Percentiles rank a stretch among this genome's conserved stretches.
These are phyloP conservation scores for Podospora didyma DNA, from an alignment of 495 filamentous ascomycete species.

Conservation along the genomic window DNA sequence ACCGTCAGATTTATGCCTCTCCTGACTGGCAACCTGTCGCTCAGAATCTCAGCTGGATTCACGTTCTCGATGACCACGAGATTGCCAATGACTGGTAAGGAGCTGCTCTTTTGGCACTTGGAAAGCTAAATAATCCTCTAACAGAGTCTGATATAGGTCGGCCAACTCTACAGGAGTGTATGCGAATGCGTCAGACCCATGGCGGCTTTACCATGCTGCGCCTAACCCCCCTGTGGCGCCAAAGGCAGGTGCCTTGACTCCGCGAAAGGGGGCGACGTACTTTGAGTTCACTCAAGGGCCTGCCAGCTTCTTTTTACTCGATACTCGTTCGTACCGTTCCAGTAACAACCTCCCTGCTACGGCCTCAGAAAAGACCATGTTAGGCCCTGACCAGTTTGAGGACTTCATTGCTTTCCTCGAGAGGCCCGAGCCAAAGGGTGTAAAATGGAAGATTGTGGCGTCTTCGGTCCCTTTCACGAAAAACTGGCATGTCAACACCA, in stretches of 20 bases:
- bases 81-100: slow-evolving; percentile 85
- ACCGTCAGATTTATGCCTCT: slow-evolving; percentile 88
- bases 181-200: slow-evolving; percentile 76
- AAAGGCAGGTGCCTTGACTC: slow-evolving; percentile 29
- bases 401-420: slow-evolving; percentile 76
- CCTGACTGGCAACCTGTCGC: slow-evolving; percentile 75
- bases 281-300: slow-evolving; percentile 86
- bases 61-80: slow-evolving; percentile 94
- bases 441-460: slow-evolving; percentile 89
- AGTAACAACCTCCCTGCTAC: slow-evolving; percentile 47
- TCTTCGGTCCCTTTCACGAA: slow-evolving; percentile 92
- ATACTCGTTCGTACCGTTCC: slow-evolving; percentile 83
- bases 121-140: too few species aligned
- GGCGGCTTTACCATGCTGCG: slow-evolving; percentile 75
- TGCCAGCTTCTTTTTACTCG: slow-evolving; percentile 89
- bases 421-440: slow-evolving; percentile 63
- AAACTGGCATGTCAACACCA: slow-evolving; percentile 81
- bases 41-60: slow-evolving; percentile 84
- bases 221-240: slow-evolving; percentile 71
- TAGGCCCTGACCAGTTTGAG: slow-evolving; percentile 71
- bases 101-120: too few species aligned
- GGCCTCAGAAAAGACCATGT: slow-evolving; percentile 71
- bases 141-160: too few species aligned
- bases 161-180: slow-evolving; percentile 69
- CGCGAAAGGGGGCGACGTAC: slow-evolving; percentile 61